Conservation (phyloP, 805 yeast species). For the Torulaspora franciscae region DNA sequence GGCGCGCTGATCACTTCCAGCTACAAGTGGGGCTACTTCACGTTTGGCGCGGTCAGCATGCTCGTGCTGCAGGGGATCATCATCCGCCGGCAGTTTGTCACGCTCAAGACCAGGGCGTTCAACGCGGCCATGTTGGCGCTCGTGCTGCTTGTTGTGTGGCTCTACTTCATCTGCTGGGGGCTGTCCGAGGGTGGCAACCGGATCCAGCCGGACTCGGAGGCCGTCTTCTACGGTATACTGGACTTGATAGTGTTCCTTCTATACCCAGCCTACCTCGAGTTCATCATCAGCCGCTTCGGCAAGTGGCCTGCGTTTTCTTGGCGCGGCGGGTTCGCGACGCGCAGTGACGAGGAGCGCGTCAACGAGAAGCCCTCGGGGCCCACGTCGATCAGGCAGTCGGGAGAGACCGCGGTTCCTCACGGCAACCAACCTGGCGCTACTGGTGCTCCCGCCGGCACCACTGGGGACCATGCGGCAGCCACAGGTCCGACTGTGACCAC, state of each 20-base stretch:
- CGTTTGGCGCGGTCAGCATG: constrained; percentile 46
- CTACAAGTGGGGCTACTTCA: constrained; percentile 68
- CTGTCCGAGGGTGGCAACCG: constrained; percentile 52
- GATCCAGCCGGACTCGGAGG: constrained; percentile 51
- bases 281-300: constrained; percentile 15
- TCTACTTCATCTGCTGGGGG: constrained; percentile 49
- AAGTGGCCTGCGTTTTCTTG: constrained; percentile 14
- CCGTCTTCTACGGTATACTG: constrained; percentile 50
- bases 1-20: constrained; percentile 51
- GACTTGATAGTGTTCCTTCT: constrained; percentile 43
- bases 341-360: constrained; percentile 9
- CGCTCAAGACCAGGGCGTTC: constrained; percentile 15
- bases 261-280: constrained; percentile 38
- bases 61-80: constrained; percentile 37
- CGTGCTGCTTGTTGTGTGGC: constrained; percentile 35
- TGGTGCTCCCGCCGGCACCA: not conserved
- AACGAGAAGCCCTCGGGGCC: constrained; percentile 19
- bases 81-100: constrained; percentile 31
- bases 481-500: constrained; percentile 1
- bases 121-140: constrained; percentile 17
- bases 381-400: constrained; percentile 32
- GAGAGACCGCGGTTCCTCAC: constrained; percentile 34
- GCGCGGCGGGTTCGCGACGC: constrained; percentile 11
- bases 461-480: constrained; percentile 1
- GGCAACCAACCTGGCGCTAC: not conserved